Evolutionary conservation across 2,329 filamentous ascomycete species (phyloP), one percentile per base, ranked within the genome.

Genomic region (Mollisia scopiformis): DNA sequence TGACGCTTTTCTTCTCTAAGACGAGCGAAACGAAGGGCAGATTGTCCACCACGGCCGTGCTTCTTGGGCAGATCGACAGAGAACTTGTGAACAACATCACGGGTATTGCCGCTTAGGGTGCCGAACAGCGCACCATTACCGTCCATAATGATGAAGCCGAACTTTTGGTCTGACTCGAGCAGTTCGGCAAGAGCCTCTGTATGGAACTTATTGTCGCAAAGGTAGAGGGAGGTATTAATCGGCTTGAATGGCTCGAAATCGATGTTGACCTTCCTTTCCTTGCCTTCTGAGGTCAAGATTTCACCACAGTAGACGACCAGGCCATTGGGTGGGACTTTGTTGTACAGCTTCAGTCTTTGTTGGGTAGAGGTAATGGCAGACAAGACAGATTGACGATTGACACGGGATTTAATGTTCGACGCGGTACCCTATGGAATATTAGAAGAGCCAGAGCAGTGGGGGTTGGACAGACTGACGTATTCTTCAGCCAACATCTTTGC

Each of bases 401-500:
- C 95, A 75, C 95, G 93, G 62, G 95, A 99, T 80, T 99, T 99
- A 84, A 99, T 99, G 82, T 99, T 99, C 73, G 93, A 97, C 63
- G 95, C 96, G 62, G 95, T 99, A 76, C 95, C 95, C 92, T 95
- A 69, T 37, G 11, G 25, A 53, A 51, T 55, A 56, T 65, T 39
- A 69, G 67, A 50, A 62, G 58, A 30, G 35, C 50, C 51, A 27
- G 61, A 25, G 50, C 14, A 51, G 46, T 57, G 23, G 51, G 46
- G 52, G 33, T 37, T 53, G 49, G 41, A 43, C 16, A 47, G n/a
- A 55, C 90, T 69, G 85, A 95, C 92, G 76, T 95, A 97, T 91
- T 97, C 93, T 97, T 99, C 95, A 83, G 96, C 96, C 89, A 99
- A 90, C 95, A 99, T 99, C 86, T 98, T 98, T 63, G 95, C 92